These are phyloP conservation scores for Plantago major DNA, from an alignment of 257 asterid species.

Conservation along the genomic window DNA sequence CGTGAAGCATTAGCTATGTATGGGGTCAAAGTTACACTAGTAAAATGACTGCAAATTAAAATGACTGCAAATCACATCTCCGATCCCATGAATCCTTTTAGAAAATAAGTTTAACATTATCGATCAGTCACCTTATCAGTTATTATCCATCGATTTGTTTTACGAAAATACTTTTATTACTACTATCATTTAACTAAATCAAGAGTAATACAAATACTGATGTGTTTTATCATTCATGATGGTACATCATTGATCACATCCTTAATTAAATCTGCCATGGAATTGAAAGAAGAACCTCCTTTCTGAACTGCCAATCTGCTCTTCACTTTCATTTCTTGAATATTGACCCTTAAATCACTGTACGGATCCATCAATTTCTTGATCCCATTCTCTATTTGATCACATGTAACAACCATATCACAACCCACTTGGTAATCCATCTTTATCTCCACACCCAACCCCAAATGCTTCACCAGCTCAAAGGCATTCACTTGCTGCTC, in stretches of 20 bases:
- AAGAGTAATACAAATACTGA: neutral
- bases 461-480: slow-evolving; percentile 5
- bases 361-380: neutral
- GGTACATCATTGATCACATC: neutral
- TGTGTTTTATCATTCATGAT: neutral
- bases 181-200: too few relatives aligned
- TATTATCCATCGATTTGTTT: too few relatives aligned
- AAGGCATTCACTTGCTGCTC: slow-evolving; percentile 8
- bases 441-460: slow-evolving; percentile 6
- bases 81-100: too few relatives aligned
- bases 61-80: too few relatives aligned
- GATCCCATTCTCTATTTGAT: slow-evolving; percentile 1
- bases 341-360: neutral
- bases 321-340: neutral
- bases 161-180: too few relatives aligned
- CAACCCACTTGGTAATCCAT: neutral
- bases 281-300: neutral
- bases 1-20: too few relatives aligned
- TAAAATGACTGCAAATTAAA: too few relatives aligned
- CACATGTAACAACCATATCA: neutral
- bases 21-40: too few relatives aligned
- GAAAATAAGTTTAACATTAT: too few relatives aligned
- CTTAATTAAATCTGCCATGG: neutral
- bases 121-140: too few relatives aligned
- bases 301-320: neutral